These are phyloP conservation scores for Mangifera indica DNA, from an alignment of 345 rosid genomes.

Conservation along the genomic window DNA sequence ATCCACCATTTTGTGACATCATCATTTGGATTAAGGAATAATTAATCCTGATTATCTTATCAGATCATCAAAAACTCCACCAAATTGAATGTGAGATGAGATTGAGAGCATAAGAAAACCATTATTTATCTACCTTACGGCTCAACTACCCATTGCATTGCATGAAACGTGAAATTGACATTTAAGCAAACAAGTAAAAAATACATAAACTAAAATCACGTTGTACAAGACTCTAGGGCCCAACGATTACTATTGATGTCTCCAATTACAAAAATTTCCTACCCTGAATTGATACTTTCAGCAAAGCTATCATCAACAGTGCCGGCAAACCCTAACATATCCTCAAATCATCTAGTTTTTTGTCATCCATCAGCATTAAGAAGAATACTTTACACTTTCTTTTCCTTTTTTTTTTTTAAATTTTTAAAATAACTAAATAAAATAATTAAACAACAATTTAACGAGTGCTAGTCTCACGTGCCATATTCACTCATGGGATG, in stretches of 20 bases:
- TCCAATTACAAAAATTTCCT: slow-evolving; percentile 19
- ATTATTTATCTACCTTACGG: slow-evolving; percentile 9
- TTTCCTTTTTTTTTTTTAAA: too few relatives aligned
- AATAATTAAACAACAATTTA: not conserved
- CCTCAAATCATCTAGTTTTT: slow-evolving; percentile 9
- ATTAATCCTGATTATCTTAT: slow-evolving; percentile 5
- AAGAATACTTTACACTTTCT: not conserved
- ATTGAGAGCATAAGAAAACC: slow-evolving; percentile 29
- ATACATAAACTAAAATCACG: too few relatives aligned
- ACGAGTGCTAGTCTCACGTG: slow-evolving; percentile 33
- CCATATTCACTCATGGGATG: slow-evolving; percentile 12
- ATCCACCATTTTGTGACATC: not conserved
- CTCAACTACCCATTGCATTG: slow-evolving; percentile 6
- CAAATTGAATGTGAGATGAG: slow-evolving; percentile 19
- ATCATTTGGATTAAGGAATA: not conserved
- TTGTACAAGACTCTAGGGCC: slow-evolving; percentile 8
- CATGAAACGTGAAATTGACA: not conserved
- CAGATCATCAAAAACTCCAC: slow-evolving; percentile 43
- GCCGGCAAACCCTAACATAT: slow-evolving; percentile 36
- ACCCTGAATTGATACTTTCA: slow-evolving; percentile 32
- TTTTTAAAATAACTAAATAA: too few relatives aligned
- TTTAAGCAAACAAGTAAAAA: too few relatives aligned
- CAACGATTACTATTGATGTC: slow-evolving; percentile 20
- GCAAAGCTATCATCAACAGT: slow-evolving; percentile 17
- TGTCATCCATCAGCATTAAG: slow-evolving; percentile 11